Evolutionary conservation across 352 stramenopile genomes (phyloP), one percentile per base, ranked within the genome.

Genomic region (Phytophthora multivora): DNA sequence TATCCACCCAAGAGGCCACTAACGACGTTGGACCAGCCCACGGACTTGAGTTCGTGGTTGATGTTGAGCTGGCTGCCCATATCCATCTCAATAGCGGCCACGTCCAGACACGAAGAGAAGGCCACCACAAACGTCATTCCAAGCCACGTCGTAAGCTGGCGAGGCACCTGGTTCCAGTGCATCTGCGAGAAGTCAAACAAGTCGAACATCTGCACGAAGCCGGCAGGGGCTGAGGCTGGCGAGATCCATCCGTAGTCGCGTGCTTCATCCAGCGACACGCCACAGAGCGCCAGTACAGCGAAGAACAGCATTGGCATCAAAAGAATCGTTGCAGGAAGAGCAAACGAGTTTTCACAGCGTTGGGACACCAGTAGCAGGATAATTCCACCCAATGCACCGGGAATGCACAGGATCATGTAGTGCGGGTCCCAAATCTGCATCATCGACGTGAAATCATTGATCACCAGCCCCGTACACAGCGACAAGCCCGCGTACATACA

Each of bases 61-160:
- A 98, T 98, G 63, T 98, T 79, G 2, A 99, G 81, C 19, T 93
- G 90, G 25, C 80, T 75, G 41, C 94, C 95, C 77, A 98, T 89
- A 73, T 99, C 96, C 71, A 99, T 97, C 66, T 99, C 96, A 55
- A 99, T 99, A 3, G 97, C 96, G 1, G 96, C 96, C 12, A 99
- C 90, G 73, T 99, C 97, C 5, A 99, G 75, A 41, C 88, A 99
- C 18, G 92, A 98, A 11, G 90, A 98, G 60, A 99, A 98, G 0
- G 96, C 93, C 5, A 99, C 97, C 5, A 99, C 97, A 66, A 98
- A 97, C 51, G 97, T 97, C 97, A 99, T 99, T 6, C 91, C 58
- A 15, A 99, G 53, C 70, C 96, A 91, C 41, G 92, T 98, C 8
- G 95, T 86, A 21, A 98, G 54, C 54, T 99, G 84, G 30, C 79